Percentiles rank a stretch among this genome's conserved stretches.
phyloP scores from a whole-genome alignment of 768 basidiomycete genomes.

The Mycena leptocephala region DNA sequence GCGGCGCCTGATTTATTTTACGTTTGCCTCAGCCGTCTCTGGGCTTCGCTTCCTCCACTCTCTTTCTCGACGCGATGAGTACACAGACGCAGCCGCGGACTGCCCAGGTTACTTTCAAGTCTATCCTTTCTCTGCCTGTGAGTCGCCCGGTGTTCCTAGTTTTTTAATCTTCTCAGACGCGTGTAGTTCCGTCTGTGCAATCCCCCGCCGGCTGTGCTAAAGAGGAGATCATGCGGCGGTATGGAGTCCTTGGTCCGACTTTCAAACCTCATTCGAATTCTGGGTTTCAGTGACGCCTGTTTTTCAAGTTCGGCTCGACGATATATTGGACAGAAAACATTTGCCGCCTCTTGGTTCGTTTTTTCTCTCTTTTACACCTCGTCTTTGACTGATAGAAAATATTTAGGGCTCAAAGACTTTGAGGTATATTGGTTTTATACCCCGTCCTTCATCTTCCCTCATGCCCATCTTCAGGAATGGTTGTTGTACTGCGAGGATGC shows the following conservation, averaged over 20 bases:
- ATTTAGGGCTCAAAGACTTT: slow-evolving; percentile 78
- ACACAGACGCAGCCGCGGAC: slow-evolving; percentile 50
- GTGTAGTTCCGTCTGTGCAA: not conserved
- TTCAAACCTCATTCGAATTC: slow-evolving; percentile 16
- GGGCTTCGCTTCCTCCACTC: not conserved
- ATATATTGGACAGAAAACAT: slow-evolving; percentile 83
- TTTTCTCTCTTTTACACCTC: slow-evolving; percentile 5
- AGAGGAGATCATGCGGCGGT: slow-evolving; percentile 67
- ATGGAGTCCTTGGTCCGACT: not conserved
- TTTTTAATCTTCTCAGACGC: slow-evolving; percentile 9
- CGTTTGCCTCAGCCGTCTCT: not conserved
- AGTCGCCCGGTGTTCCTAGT: slow-evolving; percentile 26
- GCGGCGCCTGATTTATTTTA: slow-evolving; percentile 19
- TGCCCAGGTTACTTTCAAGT: slow-evolving; percentile 43
- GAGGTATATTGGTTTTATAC: slow-evolving; percentile 55
- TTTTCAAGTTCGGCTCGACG: slow-evolving; percentile 79
- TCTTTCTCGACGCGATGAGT: slow-evolving; percentile 15
- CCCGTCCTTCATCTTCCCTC: not conserved
- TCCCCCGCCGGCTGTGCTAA: not conserved
- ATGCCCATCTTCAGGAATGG: slow-evolving; percentile 71
- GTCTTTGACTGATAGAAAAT: not conserved
- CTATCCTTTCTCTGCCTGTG: slow-evolving; percentile 58
- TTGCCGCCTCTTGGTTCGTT: slow-evolving; percentile 79
- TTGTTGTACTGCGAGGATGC: slow-evolving; percentile 83
- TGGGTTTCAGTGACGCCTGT: slow-evolving; percentile 72